phyloP scores from a whole-genome alignment of 441 rosid species.

The Bruguiera hainesii region DNA sequence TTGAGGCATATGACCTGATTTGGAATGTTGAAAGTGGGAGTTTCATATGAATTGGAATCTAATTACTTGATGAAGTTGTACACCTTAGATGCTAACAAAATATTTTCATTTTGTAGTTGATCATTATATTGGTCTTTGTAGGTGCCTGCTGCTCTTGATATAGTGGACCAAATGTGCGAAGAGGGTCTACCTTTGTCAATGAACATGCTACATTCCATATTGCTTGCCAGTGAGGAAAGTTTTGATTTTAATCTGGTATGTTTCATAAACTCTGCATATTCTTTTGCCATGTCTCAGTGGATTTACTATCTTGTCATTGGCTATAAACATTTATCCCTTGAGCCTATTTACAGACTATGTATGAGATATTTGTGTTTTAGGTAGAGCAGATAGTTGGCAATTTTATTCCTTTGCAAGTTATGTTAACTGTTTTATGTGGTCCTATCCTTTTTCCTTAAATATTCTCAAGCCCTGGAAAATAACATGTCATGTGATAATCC shows the following conservation, averaged over 20 bases:
- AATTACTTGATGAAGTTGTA: constrained; percentile 2
- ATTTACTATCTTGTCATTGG: too few species aligned
- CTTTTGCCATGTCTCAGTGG: neutral
- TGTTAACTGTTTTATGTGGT: neutral
- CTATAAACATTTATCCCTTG: too few species aligned
- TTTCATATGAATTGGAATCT: neutral
- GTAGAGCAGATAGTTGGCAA: neutral
- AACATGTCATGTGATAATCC: too few species aligned
- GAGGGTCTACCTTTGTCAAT: constrained; percentile 46
- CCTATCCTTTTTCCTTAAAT: neutral
- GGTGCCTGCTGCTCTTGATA: constrained; percentile 75
- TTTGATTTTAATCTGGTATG: constrained; percentile 69
- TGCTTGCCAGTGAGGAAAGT: constrained; percentile 48
- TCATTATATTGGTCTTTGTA: constrained; percentile 24
- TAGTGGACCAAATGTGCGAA: constrained; percentile 60
- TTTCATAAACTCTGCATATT: constrained; percentile 2
- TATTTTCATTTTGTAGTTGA: neutral
- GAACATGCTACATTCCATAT: constrained; percentile 42
- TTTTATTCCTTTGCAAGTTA: neutral
- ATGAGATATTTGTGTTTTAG: neutral
- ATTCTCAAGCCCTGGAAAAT: neutral
- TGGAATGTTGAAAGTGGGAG: constrained; percentile 1
- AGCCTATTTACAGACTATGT: too few species aligned
- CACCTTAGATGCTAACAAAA: constrained; percentile 4
- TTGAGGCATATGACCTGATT: neutral